Evolutionary conservation across 345 rosid genomes (phyloP).

Genomic region (Ceriops tagal): DNA sequence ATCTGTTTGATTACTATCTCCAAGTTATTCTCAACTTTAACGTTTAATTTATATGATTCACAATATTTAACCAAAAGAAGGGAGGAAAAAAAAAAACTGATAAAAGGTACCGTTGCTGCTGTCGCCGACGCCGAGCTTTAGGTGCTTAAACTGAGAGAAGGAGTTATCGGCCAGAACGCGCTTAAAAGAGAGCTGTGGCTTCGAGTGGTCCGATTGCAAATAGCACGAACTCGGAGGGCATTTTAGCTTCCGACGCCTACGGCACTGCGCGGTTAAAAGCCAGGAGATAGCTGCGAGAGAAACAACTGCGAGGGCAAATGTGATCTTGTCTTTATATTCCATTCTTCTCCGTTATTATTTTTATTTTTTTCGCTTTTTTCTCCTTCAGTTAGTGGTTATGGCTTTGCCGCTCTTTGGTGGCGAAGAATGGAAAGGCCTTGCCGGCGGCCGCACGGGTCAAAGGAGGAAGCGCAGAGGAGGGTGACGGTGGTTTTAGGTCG

Average conservation of each 20-base stretch:
- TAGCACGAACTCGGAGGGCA: conserved; percentile 46
- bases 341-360: conserved; percentile 10
- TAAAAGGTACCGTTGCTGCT: conserved; percentile 20
- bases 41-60: too few species aligned
- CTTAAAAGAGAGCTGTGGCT: conserved; percentile 69
- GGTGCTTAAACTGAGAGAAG: conserved; percentile 72
- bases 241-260: conserved; percentile 39
- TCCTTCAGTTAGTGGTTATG: not conserved
- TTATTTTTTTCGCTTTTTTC: not conserved
- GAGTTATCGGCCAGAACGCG: conserved; percentile 82
- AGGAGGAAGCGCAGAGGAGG: not conserved
- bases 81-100: not conserved
- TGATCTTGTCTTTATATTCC: conserved; percentile 45
- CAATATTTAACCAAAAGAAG: not conserved
- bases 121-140: conserved; percentile 24
- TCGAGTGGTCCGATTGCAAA: conserved; percentile 51
- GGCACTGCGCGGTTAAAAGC: too few species aligned
- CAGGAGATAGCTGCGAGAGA: conserved; percentile 41
- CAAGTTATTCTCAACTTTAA: too few species aligned
- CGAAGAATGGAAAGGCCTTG: too few species aligned
- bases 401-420: not conserved
- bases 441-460: not conserved
- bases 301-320: conserved; percentile 39
- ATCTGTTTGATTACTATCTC: not conserved
- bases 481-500: not conserved